Conservation (phyloP, 2,329 filamentous ascomycete genomes). For the Fusarium kyushuense region DNA sequence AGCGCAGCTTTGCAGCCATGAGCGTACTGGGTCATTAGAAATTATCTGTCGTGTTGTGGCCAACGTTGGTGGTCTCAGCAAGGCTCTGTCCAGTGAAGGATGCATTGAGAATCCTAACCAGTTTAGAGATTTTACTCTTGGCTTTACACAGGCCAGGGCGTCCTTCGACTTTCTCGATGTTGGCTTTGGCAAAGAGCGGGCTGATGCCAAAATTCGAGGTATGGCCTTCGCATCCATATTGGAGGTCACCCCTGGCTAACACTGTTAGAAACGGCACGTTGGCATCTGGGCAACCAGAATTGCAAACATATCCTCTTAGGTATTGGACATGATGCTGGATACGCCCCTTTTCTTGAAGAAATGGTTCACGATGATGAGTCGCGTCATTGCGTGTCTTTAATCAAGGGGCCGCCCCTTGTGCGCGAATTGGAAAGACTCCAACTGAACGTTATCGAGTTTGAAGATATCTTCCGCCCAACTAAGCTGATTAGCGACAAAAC, state of each 20-base stretch:
- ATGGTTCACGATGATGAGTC: conserved; percentile 60
- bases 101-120: conserved; percentile 58
- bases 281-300: conserved; percentile 70
- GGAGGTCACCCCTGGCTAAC: conserved; percentile 16
- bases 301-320: conserved; percentile 73
- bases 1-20: conserved; percentile 58
- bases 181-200: conserved; percentile 68
- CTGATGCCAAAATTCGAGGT: conserved; percentile 72
- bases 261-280: conserved; percentile 61
- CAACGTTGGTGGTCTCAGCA: conserved; percentile 64
- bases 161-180: conserved; percentile 75
- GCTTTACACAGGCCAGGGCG: conserved; percentile 69
- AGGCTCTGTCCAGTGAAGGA: conserved; percentile 63
- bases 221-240: conserved; percentile 21
- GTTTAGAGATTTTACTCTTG: conserved; percentile 68
- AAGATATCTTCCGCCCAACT: conserved; percentile 65
- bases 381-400: conserved; percentile 61
- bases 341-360: conserved; percentile 70
- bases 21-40: conserved; percentile 61
- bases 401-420: conserved; percentile 66
- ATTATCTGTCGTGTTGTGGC: conserved; percentile 68
- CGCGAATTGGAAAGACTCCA: conserved; percentile 62
- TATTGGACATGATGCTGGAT: conserved; percentile 71
- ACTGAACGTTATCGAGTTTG: conserved; percentile 61
- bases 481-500: conserved; percentile 59